Base-by-base conservation (phyloP, 2,329 filamentous ascomycete genomes). In the Anthostomella pinea region DNA sequence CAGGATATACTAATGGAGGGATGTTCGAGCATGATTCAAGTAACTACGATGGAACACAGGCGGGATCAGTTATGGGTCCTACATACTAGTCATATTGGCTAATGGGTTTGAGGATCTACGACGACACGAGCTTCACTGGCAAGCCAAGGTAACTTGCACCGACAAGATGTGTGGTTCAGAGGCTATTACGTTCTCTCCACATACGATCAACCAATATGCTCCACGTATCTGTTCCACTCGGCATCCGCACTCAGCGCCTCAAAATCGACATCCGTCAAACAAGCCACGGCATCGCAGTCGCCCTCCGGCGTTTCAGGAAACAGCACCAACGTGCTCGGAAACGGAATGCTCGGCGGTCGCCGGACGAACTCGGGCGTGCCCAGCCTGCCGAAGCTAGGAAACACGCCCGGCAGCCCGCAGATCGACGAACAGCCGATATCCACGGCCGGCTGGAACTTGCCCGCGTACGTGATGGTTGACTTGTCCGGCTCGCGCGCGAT, bases 361-460 rank as follows among this genome's bases (percentile, higher is more conserved):
- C n/a, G n/a, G n/a, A 28, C 15, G 10, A 28, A 28, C 5, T 11
- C 14, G 10, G 25, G 25, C 14, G 8, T n/a, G 14, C 25, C 25
- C 15, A 28, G 14, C 11, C 8, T 8, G 8, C 25, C 25, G 15
- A 28, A 28, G 8, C 15, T 16, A 14, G 25, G 25, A 16, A 11
- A 28, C 10, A 3, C 3, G 11, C 10, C 10, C 15, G 4, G 11
- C 10, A 13, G 25, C n/a, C 25, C 15, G 14, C n/a, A n/a, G n/a
- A n/a, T n/a, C 14, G 32, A 34, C 14, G 32, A 27, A 10, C 6
- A 18, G 2, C 32, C 32, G 8, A 34, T 13, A 21, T 34, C 32
- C 8, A 26, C 8, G 10, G 17, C 21, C n/a, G 21, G 32, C 11
- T 34, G n/a, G 16, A 34, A 34, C 13, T 7, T 10, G 6, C 32